phyloP scores from a whole-genome alignment of 2,329 filamentous ascomycete genomes.

The Camillea tinctor region DNA sequence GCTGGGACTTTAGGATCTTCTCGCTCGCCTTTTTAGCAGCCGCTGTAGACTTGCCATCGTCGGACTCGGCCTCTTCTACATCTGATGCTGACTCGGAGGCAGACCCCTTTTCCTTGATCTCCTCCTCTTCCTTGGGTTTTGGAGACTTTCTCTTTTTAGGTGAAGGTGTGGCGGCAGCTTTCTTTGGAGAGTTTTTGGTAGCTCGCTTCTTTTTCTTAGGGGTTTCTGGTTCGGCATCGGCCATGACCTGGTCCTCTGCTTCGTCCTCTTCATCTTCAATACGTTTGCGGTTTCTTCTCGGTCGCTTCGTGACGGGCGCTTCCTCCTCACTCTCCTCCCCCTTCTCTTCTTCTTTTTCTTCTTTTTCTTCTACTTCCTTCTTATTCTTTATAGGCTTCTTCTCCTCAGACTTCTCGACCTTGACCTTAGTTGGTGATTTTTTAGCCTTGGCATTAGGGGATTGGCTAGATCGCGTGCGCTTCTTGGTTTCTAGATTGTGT shows the following conservation, averaged over 20 bases:
- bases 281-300: constrained; percentile 46
- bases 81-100: constrained; percentile 48
- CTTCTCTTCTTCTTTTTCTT: constrained; percentile 50
- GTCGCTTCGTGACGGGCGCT: constrained; percentile 60
- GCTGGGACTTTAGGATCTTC: constrained; percentile 70
- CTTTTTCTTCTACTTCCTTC: constrained; percentile 37
- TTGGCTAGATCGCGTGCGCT: constrained; percentile 38
- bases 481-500: constrained; percentile 43
- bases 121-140: constrained; percentile 32
- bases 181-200: constrained; percentile 31
- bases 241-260: constrained; percentile 44
- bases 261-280: constrained; percentile 53
- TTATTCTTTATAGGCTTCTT: too few species aligned
- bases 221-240: constrained; percentile 28
- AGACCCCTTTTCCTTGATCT: constrained; percentile 46
- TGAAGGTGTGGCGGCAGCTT: constrained; percentile 22
- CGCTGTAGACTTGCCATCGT: constrained; percentile 68
- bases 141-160: constrained; percentile 23
- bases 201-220: constrained; percentile 26
- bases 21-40: constrained; percentile 72
- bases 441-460: constrained; percentile 23
- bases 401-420: constrained; percentile 31
- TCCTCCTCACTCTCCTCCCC: constrained; percentile 57
- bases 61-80: constrained; percentile 51
- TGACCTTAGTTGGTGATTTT: constrained; percentile 30